These are phyloP conservation scores for Didymella pinodella DNA, from an alignment of 2,329 filamentous ascomycete genomes.

Conservation along the genomic window DNA sequence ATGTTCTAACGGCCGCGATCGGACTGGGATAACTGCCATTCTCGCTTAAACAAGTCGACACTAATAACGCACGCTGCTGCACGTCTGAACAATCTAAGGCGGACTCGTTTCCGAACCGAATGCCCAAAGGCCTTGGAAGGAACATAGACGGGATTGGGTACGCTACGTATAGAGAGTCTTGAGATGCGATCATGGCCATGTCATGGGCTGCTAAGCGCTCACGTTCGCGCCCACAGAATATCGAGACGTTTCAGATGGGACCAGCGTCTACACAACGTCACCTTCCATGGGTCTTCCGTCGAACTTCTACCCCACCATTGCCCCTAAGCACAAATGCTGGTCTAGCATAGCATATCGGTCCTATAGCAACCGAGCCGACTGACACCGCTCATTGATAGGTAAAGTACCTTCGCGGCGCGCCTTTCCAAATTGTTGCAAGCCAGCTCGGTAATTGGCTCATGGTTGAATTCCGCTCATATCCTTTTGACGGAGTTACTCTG, in stretches of 20 bases:
- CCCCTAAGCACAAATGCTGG: slow-evolving; percentile 23
- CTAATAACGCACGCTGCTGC: slow-evolving; percentile 42
- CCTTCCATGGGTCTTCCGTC: slow-evolving; percentile 20
- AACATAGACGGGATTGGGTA: not conserved
- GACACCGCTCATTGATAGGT: slow-evolving; percentile 35
- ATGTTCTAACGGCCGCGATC: slow-evolving; percentile 27
- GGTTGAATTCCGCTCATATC: not conserved
- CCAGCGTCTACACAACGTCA: slow-evolving; percentile 21
- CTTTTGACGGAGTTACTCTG: not conserved
- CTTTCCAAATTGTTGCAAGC: slow-evolving; percentile 23
- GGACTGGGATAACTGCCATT: slow-evolving; percentile 29
- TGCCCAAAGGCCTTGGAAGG: slow-evolving; percentile 24
- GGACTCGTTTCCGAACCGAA: slow-evolving; percentile 36
- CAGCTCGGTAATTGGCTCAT: slow-evolving; percentile 18
- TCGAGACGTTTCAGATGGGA: slow-evolving; percentile 13
- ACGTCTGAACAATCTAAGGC: slow-evolving; percentile 30
- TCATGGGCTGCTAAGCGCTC: slow-evolving; percentile 14
- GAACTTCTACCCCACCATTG: slow-evolving; percentile 27
- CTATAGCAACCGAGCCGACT: slow-evolving; percentile 29
- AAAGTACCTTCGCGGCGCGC: slow-evolving; percentile 18
- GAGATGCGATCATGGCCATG: not conserved
- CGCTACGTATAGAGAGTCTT: not conserved
- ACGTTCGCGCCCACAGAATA: slow-evolving; percentile 13
- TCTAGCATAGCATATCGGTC: slow-evolving; percentile 33
- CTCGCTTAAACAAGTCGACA: slow-evolving; percentile 37